These are phyloP conservation scores for Scheffersomyces ergatensis DNA, from an alignment of 805 yeast species.

Conservation along the genomic window DNA sequence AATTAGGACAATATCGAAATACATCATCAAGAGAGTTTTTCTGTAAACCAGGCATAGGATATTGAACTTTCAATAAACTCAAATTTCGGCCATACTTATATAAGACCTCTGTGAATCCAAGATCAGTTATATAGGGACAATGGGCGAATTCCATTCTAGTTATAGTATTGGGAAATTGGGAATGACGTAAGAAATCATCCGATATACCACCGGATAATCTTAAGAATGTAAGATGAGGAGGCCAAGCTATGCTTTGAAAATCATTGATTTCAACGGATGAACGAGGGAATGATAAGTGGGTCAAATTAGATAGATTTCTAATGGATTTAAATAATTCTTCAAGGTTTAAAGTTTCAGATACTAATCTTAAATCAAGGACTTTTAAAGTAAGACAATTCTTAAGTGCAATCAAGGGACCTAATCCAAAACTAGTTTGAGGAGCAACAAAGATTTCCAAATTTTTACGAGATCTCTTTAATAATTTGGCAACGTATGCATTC, in stretches of 20 bases:
- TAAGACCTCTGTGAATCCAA: slow-evolving; percentile 61
- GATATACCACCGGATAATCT: slow-evolving; percentile 89
- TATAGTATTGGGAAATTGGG: slow-evolving; percentile 72
- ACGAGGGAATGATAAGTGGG: slow-evolving; percentile 83
- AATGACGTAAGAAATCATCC: slow-evolving; percentile 67
- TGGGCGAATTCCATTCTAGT: slow-evolving; percentile 76
- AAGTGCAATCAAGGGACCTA: slow-evolving; percentile 81
- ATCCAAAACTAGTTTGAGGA: slow-evolving; percentile 93
- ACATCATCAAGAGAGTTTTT: slow-evolving; percentile 71
- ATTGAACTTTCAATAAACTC: slow-evolving; percentile 62
- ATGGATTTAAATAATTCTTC: slow-evolving; percentile 78
- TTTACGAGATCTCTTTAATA: slow-evolving; percentile 72
- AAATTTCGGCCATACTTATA: slow-evolving; percentile 65
- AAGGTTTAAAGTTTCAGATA: slow-evolving; percentile 82
- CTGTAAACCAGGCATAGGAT: slow-evolving; percentile 83
- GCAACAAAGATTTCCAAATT: slow-evolving; percentile 72
- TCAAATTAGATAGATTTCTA: slow-evolving; percentile 55
- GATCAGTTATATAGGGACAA: slow-evolving; percentile 75
- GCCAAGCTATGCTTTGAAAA: slow-evolving; percentile 65
- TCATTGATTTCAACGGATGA: slow-evolving; percentile 73
- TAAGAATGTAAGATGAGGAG: slow-evolving; percentile 66
- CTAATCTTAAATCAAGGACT: slow-evolving; percentile 8
- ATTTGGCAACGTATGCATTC: slow-evolving; percentile 82
- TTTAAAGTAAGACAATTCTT: slow-evolving; percentile 51
- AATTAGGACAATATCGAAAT: slow-evolving; percentile 73